A percentile compares a stretch with the other conserved stretches of the same genome.
phyloP scores from a whole-genome alignment of 768 basidiomycete genomes.

The Hysterangium stoloniferum region DNA sequence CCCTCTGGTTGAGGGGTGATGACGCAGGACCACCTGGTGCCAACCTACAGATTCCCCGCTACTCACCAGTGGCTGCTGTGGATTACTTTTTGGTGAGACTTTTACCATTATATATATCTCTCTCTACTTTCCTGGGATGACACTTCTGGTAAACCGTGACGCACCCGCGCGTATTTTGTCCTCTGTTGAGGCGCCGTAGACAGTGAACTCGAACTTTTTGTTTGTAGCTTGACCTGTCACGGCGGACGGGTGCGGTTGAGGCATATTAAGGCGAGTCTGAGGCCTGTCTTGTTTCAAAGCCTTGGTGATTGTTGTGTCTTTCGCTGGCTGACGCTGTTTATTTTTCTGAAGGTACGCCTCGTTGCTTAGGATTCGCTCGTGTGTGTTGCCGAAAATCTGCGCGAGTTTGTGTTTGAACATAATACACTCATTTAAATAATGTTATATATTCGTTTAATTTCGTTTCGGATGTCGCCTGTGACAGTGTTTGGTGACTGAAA shows the following conservation, averaged over 20 bases:
- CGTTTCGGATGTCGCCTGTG: too few relatives aligned
- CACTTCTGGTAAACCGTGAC: slow-evolving; percentile 81
- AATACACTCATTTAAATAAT: too few relatives aligned
- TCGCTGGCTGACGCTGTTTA: background rate
- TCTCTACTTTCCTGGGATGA: slow-evolving; percentile 51
- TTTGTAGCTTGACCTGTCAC: slow-evolving; percentile 18
- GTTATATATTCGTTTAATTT: too few relatives aligned
- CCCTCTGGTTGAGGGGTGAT: slow-evolving; percentile 84
- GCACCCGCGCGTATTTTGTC: slow-evolving; percentile 47
- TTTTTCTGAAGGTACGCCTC: background rate
- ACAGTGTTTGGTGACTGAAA: slow-evolving; percentile 5
- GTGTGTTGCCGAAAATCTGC: too few relatives aligned
- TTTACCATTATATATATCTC: slow-evolving; percentile 22
- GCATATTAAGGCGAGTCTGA: slow-evolving; percentile 89
- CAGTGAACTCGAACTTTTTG: slow-evolving; percentile 17
- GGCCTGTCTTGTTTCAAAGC: slow-evolving; percentile 19
- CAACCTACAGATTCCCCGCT: slow-evolving; percentile 43
- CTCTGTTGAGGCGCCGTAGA: slow-evolving; percentile 21
- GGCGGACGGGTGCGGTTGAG: slow-evolving; percentile 61
- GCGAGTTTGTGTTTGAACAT: too few relatives aligned
- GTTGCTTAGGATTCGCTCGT: background rate
- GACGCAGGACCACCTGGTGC: slow-evolving; percentile 92
- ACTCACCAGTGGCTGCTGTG: slow-evolving; percentile 12
- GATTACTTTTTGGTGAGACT: too few relatives aligned
- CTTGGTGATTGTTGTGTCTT: background rate